phyloP scores from a whole-genome alignment of 2,329 filamentous ascomycete genomes.

The Aphanocladium album region DNA sequence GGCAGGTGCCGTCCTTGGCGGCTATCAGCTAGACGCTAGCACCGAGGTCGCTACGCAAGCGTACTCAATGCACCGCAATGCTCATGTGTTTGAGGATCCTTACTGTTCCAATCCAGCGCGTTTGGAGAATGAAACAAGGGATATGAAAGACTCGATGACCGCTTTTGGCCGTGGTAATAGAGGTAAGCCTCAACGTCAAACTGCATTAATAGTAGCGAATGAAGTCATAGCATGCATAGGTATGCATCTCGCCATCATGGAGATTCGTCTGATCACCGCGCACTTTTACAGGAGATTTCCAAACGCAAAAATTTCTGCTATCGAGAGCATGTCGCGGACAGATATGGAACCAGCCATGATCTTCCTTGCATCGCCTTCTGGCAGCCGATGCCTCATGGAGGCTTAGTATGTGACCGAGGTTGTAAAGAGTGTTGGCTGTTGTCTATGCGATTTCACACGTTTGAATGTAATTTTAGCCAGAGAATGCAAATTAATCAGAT shows the following conservation, averaged over 20 bases:
- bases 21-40: constrained; percentile 33
- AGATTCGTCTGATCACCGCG: constrained; percentile 45
- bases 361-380: constrained; percentile 28
- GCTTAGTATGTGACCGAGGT: background rate
- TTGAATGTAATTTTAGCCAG: too few species aligned
- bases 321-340: constrained; percentile 27
- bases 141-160: constrained; percentile 43
- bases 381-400: constrained; percentile 23
- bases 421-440: too few species aligned
- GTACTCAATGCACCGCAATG: constrained; percentile 41
- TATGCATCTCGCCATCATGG: constrained; percentile 51
- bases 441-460: too few species aligned
- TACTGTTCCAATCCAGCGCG: constrained; percentile 27
- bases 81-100: constrained; percentile 27
- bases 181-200: constrained; percentile 20
- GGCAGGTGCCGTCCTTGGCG: constrained; percentile 30
- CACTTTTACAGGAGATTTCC: constrained; percentile 46
- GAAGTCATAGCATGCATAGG: constrained; percentile 43
- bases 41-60: constrained; percentile 36
- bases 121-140: constrained; percentile 30
- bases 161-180: constrained; percentile 48
- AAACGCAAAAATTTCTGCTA: constrained; percentile 23
- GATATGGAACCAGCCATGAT: constrained; percentile 28
- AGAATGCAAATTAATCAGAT: too few species aligned
- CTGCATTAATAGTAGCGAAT: background rate